These are phyloP conservation scores for Castanea mollissima DNA, from an alignment of 306 rosid genomes.

Conservation along the genomic window DNA sequence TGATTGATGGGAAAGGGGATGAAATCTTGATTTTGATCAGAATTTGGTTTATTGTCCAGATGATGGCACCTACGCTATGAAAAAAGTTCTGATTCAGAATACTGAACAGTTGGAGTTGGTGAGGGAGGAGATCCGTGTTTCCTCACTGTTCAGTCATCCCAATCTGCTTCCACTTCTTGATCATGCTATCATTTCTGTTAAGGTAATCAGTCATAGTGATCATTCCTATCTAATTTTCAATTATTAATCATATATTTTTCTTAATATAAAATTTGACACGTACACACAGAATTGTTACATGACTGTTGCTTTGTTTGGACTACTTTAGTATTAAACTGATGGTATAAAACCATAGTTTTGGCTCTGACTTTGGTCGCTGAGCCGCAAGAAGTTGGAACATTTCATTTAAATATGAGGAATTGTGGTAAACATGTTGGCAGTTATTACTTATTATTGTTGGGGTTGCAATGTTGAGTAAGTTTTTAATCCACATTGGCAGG, in stretches of 20 bases:
- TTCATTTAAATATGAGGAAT: neutral
- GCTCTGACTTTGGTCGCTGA: neutral
- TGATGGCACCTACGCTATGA: slow-evolving; percentile 94
- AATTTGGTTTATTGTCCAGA: slow-evolving; percentile 39
- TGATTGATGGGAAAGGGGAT: neutral
- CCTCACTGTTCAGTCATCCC: slow-evolving; percentile 86
- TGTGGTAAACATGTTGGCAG: neutral
- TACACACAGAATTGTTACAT: neutral
- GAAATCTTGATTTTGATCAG: neutral
- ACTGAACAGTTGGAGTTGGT: slow-evolving; percentile 88
- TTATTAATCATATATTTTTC: neutral
- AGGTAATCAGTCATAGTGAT: slow-evolving; percentile 42
- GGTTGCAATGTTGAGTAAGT: neutral
- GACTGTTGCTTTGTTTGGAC: neutral
- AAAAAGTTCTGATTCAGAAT: slow-evolving; percentile 90
- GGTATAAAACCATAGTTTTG: neutral
- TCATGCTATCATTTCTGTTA: slow-evolving; percentile 90
- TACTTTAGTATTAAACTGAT: neutral
- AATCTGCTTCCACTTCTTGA: slow-evolving; percentile 98
- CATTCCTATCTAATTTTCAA: neutral
- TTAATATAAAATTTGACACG: neutral
- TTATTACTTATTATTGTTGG: neutral
- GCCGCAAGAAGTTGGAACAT: neutral
- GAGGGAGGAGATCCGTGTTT: slow-evolving; percentile 94
- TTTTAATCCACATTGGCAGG: neutral